phyloP scores from a whole-genome alignment of 768 basidiomycete species.

The Nevesoporus exiguus region DNA sequence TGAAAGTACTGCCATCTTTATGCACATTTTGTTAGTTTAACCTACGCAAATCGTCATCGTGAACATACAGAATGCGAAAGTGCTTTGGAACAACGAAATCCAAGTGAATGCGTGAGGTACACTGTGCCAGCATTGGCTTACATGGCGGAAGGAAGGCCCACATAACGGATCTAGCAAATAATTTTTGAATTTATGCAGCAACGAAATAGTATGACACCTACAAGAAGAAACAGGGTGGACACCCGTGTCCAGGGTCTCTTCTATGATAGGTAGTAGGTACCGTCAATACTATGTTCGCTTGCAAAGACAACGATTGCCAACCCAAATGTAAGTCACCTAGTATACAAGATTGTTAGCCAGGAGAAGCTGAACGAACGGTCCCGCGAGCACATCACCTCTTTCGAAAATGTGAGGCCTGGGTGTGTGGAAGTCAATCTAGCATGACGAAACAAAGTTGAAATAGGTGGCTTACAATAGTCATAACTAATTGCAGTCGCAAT shows the following conservation, averaged over 20 bases:
- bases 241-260: background rate
- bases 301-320: too few relatives aligned
- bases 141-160: background rate
- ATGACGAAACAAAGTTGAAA: too few relatives aligned
- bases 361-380: too few relatives aligned
- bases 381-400: too few relatives aligned
- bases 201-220: background rate
- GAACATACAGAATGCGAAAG: background rate
- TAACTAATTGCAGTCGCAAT: too few relatives aligned
- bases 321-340: too few relatives aligned
- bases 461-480: too few relatives aligned
- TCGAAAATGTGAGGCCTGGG: too few relatives aligned
- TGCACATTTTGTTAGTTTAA: background rate
- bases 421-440: too few relatives aligned
- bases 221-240: background rate
- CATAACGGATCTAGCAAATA: background rate
- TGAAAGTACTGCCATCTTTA: background rate
- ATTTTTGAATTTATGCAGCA: background rate
- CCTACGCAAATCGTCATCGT: background rate
- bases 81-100: background rate
- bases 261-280: background rate
- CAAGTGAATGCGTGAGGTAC: background rate
- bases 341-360: too few relatives aligned
- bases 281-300: too few relatives aligned
- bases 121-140: background rate